phyloP scores from a whole-genome alignment of 2,329 filamentous ascomycete genomes.

The Epichloe aotearoae region DNA sequence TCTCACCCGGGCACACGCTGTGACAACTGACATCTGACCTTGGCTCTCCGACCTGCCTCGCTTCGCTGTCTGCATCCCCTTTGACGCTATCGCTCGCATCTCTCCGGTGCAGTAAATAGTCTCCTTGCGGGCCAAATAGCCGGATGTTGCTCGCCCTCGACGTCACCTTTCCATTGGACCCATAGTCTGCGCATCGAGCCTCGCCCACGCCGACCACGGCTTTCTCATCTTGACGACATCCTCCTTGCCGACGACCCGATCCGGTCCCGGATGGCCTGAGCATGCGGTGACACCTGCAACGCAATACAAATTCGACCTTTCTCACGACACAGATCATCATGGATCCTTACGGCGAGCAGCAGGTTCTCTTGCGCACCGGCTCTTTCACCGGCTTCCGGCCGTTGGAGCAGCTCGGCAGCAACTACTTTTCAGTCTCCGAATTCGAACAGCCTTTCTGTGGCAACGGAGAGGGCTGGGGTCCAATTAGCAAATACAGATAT shows the following conservation, averaged over 20 bases:
- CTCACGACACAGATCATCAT: constrained; percentile 12
- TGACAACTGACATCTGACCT: not conserved
- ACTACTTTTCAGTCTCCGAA: constrained; percentile 42
- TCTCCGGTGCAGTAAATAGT: not conserved
- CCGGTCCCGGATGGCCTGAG: constrained; percentile 2
- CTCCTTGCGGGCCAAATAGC: not conserved
- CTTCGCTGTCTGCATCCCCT: not conserved
- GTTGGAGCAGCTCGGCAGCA: constrained; percentile 35
- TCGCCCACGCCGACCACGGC: not conserved
- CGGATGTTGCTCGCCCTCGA: not conserved
- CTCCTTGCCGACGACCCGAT: constrained; percentile 10
- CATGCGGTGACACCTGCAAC: constrained; percentile 8
- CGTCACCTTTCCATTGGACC: constrained; percentile 3
- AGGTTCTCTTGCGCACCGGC: constrained; percentile 40
- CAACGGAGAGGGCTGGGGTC: constrained; percentile 91
- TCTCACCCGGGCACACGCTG: not conserved
- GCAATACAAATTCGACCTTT: constrained; percentile 8
- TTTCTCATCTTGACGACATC: not conserved
- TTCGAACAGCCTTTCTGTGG: constrained; percentile 65
- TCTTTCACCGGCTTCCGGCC: constrained; percentile 48
- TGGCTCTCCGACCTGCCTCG: not conserved
- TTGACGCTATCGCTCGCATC: not conserved
- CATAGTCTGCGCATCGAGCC: not conserved
- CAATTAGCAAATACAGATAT: constrained; percentile 71
- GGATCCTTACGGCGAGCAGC: constrained; percentile 25